Conservation (phyloP, 2,329 filamentous ascomycete species). For the Colletotrichum sp. region DNA sequence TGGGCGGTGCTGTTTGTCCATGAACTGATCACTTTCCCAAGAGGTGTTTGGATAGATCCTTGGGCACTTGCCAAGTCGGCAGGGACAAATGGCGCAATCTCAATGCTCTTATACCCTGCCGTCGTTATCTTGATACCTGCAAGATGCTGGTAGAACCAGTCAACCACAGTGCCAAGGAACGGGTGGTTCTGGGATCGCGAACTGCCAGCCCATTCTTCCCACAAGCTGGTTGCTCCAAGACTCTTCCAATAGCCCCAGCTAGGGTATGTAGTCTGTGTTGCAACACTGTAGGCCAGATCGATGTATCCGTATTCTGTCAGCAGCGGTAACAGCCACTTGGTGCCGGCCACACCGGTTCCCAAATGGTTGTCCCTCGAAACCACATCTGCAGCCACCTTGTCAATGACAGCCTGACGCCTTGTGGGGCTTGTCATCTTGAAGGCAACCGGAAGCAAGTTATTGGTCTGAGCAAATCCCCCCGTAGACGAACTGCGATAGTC, state of each 20-base stretch:
- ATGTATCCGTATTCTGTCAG: neutral
- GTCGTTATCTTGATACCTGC: neutral
- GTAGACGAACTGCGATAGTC: neutral
- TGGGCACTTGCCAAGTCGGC: neutral
- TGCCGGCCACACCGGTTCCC: neutral
- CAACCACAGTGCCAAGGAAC: neutral
- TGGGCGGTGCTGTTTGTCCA: neutral
- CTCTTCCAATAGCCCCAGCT: neutral
- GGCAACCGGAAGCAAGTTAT: neutral
- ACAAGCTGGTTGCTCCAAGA: neutral
- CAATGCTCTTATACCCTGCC: neutral
- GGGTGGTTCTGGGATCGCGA: neutral
- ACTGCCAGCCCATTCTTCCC: neutral
- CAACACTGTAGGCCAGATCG: neutral
- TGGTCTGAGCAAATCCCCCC: neutral
- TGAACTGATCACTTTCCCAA: neutral
- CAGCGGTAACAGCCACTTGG: neutral
- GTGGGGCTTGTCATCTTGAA: neutral
- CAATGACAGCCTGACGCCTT: neutral
- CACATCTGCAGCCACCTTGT: neutral
- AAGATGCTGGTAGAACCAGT: neutral
- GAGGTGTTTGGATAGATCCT: neutral
- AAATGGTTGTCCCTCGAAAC: neutral
- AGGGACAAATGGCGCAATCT: neutral
- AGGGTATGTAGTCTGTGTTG: neutral